Percentiles rank a stretch among this genome's conserved stretches.
phyloP scores from a whole-genome alignment of 305 asterid genomes.

The Ruellia speciosa region DNA sequence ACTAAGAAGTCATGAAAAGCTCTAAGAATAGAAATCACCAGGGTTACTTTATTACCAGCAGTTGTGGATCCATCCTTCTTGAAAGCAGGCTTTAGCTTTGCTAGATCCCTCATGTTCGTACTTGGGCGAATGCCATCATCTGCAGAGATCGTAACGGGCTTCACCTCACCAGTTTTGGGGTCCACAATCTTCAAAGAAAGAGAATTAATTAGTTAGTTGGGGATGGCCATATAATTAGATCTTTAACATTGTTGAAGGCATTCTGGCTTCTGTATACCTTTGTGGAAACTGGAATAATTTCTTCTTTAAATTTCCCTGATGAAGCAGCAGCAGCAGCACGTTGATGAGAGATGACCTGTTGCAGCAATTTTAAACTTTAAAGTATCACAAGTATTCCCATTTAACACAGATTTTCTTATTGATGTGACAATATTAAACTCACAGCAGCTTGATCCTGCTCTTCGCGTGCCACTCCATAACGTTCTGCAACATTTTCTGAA shows the following conservation, averaged over 20 bases:
- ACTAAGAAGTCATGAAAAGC: too few species aligned
- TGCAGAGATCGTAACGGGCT: slow-evolving; percentile 51
- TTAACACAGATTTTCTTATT: slow-evolving; percentile 2
- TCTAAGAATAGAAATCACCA: too few species aligned
- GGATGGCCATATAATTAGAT: not conserved
- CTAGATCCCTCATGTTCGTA: slow-evolving; percentile 55
- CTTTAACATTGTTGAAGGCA: not conserved
- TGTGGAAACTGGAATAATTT: slow-evolving; percentile 68
- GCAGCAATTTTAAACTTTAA: not conserved
- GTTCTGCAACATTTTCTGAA: slow-evolving; percentile 86
- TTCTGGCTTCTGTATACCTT: slow-evolving; percentile 38
- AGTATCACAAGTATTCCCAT: slow-evolving; percentile 10
- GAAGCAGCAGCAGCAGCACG: slow-evolving; percentile 76
- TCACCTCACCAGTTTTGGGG: slow-evolving; percentile 54
- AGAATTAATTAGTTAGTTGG: not conserved
- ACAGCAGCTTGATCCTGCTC: slow-evolving; percentile 95
- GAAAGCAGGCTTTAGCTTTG: slow-evolving; percentile 79
- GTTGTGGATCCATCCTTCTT: slow-evolving; percentile 77
- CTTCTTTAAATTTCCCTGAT: slow-evolving; percentile 76
- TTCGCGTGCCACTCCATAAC: slow-evolving; percentile 70
- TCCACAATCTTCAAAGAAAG: slow-evolving; percentile 46
- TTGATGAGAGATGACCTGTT: slow-evolving; percentile 70
- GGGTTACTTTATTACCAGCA: slow-evolving; percentile 43
- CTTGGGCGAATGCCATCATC: slow-evolving; percentile 81
- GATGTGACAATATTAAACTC: slow-evolving; percentile 22